phyloP scores from a whole-genome alignment of 163 green algal genomes.

The Smithsoniella earleae region DNA sequence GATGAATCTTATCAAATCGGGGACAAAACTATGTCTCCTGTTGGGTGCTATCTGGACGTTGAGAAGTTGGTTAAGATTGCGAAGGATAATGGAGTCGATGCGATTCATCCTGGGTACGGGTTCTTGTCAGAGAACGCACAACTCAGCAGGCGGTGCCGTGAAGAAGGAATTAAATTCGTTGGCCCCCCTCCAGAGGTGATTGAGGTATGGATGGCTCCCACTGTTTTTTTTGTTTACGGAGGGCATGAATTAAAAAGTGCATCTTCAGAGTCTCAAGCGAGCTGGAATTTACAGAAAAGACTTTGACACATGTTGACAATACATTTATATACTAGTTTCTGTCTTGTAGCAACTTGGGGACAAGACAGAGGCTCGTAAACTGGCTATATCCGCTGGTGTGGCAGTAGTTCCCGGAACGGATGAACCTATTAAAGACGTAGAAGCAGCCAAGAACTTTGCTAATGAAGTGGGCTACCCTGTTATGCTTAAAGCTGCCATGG shows the following conservation, averaged over 20 bases:
- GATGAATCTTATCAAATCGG: conserved; percentile 84
- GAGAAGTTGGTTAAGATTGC: conserved; percentile 62
- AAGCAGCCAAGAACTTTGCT: conserved; percentile 67
- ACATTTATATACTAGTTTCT: too few species aligned
- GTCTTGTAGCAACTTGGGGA: conserved; percentile 68
- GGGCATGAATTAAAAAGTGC: too few species aligned
- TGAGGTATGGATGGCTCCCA: too few species aligned
- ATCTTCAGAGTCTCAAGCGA: too few species aligned
- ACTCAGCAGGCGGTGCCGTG: conserved; percentile 75
- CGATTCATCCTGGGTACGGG: conserved; percentile 88
- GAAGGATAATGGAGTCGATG: conserved; percentile 65
- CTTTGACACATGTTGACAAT: too few species aligned
- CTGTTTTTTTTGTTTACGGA: too few species aligned
- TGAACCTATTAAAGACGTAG: conserved; percentile 48
- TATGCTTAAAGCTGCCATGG: conserved; percentile 90
- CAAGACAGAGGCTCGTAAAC: conserved; percentile 69
- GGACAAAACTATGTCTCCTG: conserved; percentile 55
- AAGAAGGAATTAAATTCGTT: conserved; percentile 85
- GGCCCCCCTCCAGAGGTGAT: conserved; percentile 80
- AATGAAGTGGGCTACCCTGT: conserved; percentile 71
- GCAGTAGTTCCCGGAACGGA: conserved; percentile 76
- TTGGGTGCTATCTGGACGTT: conserved; percentile 82
- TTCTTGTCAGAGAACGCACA: conserved; percentile 89
- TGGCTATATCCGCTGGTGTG: conserved; percentile 68
- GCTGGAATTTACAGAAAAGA: too few species aligned